A percentile compares a stretch with the other conserved stretches of the same genome.
Conservation (phyloP, 108 stramenopile genomes). For the Epithemia pelagica region DNA sequence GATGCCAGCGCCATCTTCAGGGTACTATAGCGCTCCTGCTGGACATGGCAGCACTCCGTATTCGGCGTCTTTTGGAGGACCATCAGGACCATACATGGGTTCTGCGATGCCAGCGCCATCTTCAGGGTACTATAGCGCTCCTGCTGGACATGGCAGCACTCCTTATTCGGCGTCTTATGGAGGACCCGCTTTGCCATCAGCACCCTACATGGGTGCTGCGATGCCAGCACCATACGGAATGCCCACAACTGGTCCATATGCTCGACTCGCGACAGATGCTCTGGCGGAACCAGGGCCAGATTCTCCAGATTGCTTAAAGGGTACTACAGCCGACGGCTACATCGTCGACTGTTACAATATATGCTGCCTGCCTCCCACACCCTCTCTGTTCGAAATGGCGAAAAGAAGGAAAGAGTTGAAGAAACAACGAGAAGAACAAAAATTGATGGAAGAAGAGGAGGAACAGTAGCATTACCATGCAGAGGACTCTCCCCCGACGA, state of each 20-base stretch:
- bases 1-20: no score
- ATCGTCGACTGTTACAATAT: neutral
- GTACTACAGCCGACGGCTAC: neutral
- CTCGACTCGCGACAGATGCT: neutral
- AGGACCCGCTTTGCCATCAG: no score
- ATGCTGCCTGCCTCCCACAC: conserved; percentile 55
- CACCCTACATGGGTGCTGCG: neutral
- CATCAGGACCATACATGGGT: no score
- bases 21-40: no score
- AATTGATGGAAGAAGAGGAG: neutral
- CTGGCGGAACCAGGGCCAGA: neutral
- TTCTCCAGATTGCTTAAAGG: neutral
- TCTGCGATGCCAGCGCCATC: no score
- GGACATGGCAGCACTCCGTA: no score
- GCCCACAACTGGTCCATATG: neutral
- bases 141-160: neutral
- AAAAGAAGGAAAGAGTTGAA: conserved; percentile 31
- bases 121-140: neutral
- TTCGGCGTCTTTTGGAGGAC: no score
- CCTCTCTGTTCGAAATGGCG: conserved; percentile 79
- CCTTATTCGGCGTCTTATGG: neutral
- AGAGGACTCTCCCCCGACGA: no score
- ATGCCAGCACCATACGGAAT: neutral
- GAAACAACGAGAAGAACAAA: conserved; percentile 20
- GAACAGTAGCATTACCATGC: neutral